Percentiles rank a stretch among this genome's conserved stretches.
phyloP scores from a whole-genome alignment of 176 grass and related monocot species.

The Aegilops longissima region DNA sequence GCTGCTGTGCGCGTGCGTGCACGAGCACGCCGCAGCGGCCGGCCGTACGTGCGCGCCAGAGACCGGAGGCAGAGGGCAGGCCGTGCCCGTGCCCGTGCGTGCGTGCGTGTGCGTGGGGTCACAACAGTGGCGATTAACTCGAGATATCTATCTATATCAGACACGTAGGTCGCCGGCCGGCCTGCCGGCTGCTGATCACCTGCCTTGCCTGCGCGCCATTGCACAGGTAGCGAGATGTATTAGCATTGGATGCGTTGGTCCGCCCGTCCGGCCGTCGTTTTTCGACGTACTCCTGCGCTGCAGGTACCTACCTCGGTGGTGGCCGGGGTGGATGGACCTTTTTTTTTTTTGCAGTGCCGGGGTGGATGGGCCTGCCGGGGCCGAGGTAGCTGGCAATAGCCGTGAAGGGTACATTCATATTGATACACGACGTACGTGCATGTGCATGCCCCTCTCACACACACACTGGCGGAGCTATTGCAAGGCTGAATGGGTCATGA shows the following conservation, averaged over 20 bases:
- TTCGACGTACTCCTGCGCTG: not conserved
- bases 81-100: not conserved
- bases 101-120: not conserved
- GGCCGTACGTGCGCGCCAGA: not conserved
- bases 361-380: not conserved
- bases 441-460: not conserved
- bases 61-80: not conserved
- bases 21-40: not conserved
- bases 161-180: conserved; percentile 17
- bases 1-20: conserved; percentile 19
- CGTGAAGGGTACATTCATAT: not conserved
- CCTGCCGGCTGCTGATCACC: not conserved
- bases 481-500: no score
- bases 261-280: conserved; percentile 14
- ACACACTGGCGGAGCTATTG: not conserved
- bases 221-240: not conserved
- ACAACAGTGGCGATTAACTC: conserved; percentile 18
- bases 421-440: conserved; percentile 6
- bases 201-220: not conserved
- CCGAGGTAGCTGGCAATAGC: not conserved
- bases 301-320: not conserved
- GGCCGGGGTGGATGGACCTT: not conserved
- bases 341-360: not conserved
- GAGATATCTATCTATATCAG: not conserved
- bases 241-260: conserved; percentile 1